phyloP scores from a whole-genome alignment of 1,139 yeast genomes.

The Yamadazyma kanchanaburiensis region DNA sequence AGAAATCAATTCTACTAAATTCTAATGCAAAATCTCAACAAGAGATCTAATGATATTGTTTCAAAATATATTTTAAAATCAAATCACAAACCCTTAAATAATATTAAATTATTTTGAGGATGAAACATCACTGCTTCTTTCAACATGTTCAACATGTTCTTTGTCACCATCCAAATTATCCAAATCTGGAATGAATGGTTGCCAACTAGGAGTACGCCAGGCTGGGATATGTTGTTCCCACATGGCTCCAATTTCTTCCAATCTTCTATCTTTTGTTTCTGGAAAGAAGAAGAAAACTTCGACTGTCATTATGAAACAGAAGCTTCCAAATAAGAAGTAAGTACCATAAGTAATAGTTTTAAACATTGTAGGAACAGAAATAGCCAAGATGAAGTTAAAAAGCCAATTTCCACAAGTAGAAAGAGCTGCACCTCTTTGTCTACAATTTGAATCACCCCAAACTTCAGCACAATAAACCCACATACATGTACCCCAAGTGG shows the following conservation, averaged over 20 bases:
- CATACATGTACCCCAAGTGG: constrained; percentile 52
- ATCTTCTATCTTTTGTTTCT: constrained; percentile 54
- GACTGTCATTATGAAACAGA: constrained; percentile 48
- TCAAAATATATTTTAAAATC: no score
- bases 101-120: constrained; percentile 4
- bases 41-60: no score
- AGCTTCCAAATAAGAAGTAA: constrained; percentile 38
- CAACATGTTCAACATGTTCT: constrained; percentile 11
- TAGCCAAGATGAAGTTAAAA: constrained; percentile 43
- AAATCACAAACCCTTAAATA: constrained; percentile 1
- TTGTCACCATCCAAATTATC: constrained; percentile 7
- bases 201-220: constrained; percentile 33
- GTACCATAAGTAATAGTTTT: constrained; percentile 39
- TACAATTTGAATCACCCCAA: constrained; percentile 45
- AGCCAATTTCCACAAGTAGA: constrained; percentile 48
- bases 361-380: constrained; percentile 35
- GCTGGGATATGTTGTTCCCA: constrained; percentile 59
- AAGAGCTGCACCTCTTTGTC: constrained; percentile 51
- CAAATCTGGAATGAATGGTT: constrained; percentile 10
- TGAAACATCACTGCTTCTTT: constrained; percentile 9
- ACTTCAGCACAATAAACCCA: constrained; percentile 53
- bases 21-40: constrained; percentile 12
- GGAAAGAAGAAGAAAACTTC: constrained; percentile 64
- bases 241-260: constrained; percentile 58
- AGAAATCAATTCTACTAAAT: constrained; percentile 8